Percentiles rank a stretch among this genome's conserved stretches.
Evolutionary conservation across 495 filamentous ascomycete species (phyloP).

Genomic region (Penicillium tannophilum): DNA sequence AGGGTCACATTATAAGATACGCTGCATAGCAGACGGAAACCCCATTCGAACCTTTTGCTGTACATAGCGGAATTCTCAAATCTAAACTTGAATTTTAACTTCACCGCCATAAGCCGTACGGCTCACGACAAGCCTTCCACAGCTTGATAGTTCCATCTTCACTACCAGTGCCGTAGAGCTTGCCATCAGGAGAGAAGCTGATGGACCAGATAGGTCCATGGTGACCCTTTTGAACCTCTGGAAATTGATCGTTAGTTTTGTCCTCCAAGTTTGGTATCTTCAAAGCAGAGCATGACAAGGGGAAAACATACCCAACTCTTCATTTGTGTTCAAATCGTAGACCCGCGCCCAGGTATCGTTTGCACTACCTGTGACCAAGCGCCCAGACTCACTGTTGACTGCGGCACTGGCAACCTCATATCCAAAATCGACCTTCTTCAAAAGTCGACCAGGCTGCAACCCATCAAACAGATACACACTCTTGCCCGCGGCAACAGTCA

Average conservation of each 20-base stretch:
- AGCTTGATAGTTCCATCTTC: slow-evolving; percentile 98
- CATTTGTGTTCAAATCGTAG: slow-evolving; percentile 79
- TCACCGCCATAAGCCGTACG: slow-evolving; percentile 69
- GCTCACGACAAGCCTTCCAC: slow-evolving; percentile 71
- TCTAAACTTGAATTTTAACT: slow-evolving; percentile 1
- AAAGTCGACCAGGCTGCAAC: slow-evolving; percentile 61
- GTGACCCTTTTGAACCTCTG: slow-evolving; percentile 93
- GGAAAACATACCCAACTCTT: slow-evolving; percentile 65
- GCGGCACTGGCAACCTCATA: slow-evolving; percentile 90
- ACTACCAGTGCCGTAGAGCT: slow-evolving; percentile 92
- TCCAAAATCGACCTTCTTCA: slow-evolving; percentile 73
- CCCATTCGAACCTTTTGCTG: background rate
- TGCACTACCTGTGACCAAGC: slow-evolving; percentile 81
- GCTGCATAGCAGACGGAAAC: background rate
- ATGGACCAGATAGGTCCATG: slow-evolving; percentile 97
- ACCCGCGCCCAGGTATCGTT: slow-evolving; percentile 94
- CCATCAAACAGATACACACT: slow-evolving; percentile 91
- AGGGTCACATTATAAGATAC: background rate
- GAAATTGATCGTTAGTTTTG: slow-evolving; percentile 27
- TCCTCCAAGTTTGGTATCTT: background rate
- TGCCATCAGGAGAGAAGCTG: slow-evolving; percentile 91
- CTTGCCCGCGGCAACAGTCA: slow-evolving; percentile 74
- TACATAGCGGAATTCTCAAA: slow-evolving; percentile 1
- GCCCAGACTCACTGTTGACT: slow-evolving; percentile 75
- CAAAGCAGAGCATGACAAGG: background rate